Evolutionary conservation across 371 early-diverging fungal species (phyloP), one percentile per base, ranked within the genome.

Genomic region (Encephalitozoon romaleae): DNA sequence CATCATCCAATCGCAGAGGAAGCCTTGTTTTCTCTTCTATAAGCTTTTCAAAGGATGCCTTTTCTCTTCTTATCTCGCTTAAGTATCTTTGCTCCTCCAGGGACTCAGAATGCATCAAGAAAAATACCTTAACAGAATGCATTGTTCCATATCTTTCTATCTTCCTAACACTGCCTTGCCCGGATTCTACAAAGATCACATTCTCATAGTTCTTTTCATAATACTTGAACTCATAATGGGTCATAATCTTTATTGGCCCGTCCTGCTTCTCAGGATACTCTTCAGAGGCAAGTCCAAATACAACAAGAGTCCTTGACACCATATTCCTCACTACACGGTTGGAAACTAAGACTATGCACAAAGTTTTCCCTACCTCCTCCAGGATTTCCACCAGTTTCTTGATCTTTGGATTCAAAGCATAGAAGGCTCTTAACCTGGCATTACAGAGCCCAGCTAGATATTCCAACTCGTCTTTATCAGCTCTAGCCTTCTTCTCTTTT

Each of bases 61-160:
- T 94, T 82, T 96, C 96, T 53, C 87, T 87, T 26, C 93, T 86
- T 66, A 95, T 89, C 0, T 85, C 77, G 39, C 89, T 89, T 32
- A 96, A 81, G 77, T 93, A 95, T 23, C 87, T 86, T 80, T 95
- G 94, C 83, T 96, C 98, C 84, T 96, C 96, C 0, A 93, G 87
- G 2, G 93, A 92, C 82, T 93, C 90, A 65, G 91, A 74, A 53
- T 67, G 81, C 18, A 68, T 21, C 1, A 83, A 45, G 11, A 69
- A 45, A 30, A 64, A 64, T 28, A 75, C 59, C 32, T 64, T 42
- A 47, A 74, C 25, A 45, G 59, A 32, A 34, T 23, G 28, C 42
- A 18, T 12, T 12, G 32, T 59, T 64, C 67, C 49, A 26, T 53
- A 55, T 34, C 52, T 43, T 43, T 81, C 82, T 28, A 72, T 49